Percentiles rank a stretch among this genome's conserved stretches.
Evolutionary conservation across 192 early-diverging fungal species (phyloP).

Genomic region (Coemansia sp.): DNA sequence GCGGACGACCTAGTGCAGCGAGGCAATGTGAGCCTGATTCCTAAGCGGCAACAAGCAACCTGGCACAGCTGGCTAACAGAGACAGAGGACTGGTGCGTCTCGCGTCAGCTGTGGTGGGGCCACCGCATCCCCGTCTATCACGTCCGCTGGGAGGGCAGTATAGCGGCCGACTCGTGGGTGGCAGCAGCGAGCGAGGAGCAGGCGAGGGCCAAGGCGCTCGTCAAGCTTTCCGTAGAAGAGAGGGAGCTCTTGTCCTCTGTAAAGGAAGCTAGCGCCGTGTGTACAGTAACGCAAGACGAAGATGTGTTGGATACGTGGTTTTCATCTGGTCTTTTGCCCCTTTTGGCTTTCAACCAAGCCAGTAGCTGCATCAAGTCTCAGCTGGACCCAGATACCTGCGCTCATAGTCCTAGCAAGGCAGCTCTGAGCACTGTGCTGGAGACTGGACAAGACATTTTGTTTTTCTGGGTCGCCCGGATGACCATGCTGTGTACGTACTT

Average conservation of each 20-base stretch:
- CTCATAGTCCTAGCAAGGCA: neutral
- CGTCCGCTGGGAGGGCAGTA: constrained; percentile 58
- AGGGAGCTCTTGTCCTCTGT: neutral
- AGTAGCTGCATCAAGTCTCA: constrained; percentile 30
- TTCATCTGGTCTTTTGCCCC: constrained; percentile 89
- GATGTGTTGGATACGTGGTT: constrained; percentile 99
- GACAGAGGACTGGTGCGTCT: constrained; percentile 98
- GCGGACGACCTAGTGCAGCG: constrained; percentile 68
- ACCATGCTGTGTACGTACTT: constrained; percentile 92
- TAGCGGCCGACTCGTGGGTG: constrained; percentile 29
- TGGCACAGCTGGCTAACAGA: constrained; percentile 88
- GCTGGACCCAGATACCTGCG: constrained; percentile 28
- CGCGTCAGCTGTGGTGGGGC: constrained; percentile 98
- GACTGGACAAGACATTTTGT: constrained; percentile 96
- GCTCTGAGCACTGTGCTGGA: constrained; percentile 81
- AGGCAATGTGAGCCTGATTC: constrained; percentile 70
- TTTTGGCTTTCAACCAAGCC: constrained; percentile 64
- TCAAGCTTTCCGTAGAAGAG: constrained; percentile 4
- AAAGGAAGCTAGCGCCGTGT: neutral
- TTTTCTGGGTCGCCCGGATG: constrained; percentile 99
- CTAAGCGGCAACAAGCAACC: constrained; percentile 74
- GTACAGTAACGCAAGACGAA: constrained; percentile 58
- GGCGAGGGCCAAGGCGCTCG: constrained; percentile 41
- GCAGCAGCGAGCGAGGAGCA: constrained; percentile 36
- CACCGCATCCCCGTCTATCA: constrained; percentile 92